Percentiles rank a stretch among this genome's conserved stretches.
Conservation (phyloP, 345 rosid genomes). For the Cardamine resedifolia region DNA sequence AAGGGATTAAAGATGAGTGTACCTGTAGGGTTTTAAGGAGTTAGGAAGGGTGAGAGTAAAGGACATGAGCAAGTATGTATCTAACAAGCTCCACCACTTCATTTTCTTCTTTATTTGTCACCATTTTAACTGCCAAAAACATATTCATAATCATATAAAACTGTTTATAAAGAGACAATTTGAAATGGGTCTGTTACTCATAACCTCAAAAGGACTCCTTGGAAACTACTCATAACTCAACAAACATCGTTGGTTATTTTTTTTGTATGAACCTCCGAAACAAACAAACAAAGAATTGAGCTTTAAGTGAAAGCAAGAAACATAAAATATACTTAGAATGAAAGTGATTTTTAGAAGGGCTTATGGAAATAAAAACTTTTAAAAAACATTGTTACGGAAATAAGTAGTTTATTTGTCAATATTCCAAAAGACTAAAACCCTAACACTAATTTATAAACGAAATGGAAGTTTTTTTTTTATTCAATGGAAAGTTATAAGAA, state of each 20-base stretch:
- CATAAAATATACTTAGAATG: not conserved
- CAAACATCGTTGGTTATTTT: conserved; percentile 18
- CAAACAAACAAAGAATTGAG: not conserved
- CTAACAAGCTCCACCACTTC: conserved; percentile 50
- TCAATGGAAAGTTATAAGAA: not conserved
- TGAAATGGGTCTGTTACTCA: not conserved
- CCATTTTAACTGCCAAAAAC: conserved; percentile 59
- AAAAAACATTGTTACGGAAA: not conserved
- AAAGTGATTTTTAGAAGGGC: not conserved
- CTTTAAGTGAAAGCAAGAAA: conserved; percentile 20
- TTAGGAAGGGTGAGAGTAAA: conserved; percentile 39
- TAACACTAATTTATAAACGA: not conserved
- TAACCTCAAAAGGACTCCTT: conserved; percentile 21
- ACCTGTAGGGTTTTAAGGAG: conserved; percentile 35
- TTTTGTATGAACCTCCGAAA: not conserved
- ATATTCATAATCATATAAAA: not conserved
- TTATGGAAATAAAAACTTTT: not conserved
- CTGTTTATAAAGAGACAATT: conserved; percentile 15
- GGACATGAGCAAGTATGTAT: conserved; percentile 63
- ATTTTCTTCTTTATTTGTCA: conserved; percentile 57
- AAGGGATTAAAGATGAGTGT: conserved; percentile 23
- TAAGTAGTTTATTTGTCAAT: not conserved
- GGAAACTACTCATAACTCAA: conserved; percentile 31
- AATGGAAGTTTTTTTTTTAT: not conserved
- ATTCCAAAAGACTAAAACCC: not conserved